Evolutionary conservation across 768 basidiomycete species (phyloP), one percentile per base, ranked within the genome.

Genomic region (Mycena albidolilacea): DNA sequence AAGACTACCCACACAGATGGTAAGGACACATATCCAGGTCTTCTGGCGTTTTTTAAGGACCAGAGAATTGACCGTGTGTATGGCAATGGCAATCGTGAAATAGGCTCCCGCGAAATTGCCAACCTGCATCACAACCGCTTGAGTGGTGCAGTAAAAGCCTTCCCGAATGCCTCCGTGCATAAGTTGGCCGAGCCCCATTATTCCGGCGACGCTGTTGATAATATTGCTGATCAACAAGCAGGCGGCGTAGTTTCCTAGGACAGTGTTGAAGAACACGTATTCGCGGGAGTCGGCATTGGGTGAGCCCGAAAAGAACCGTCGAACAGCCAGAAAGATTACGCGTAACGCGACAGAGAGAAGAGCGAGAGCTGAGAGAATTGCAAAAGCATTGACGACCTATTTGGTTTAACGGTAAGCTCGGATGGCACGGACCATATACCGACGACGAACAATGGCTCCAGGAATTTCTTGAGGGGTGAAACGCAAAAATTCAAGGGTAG

Each of bases 11-110:
- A 88, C 52, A 15, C 76, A 62, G 23, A 89, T 86, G 11, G 83
- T 79, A 4, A 80, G 78, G 2, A 81, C 78, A 70, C 86, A 89
- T 39, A 89, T 81, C 79, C 89, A 84, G 15, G 80, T 77, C 9
- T 90, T 87, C 71, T 90, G 89, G 44, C 87, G 87, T 71, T 84
- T 84, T 55, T 85, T 86, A 66, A 94, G 82, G 15, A 91, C 90
- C 48, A 94, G 84, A 17, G 92, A 89, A 74, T 85, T 87, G 84
- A 93, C 92, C 0, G 90, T 90, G 79, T 95, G 93, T 11, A 93
- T 76, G 0, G 90, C 90, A 75, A 93, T 91, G 7, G 86, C 84
- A 11, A 87, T 84, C 3, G 89, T 91, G 80, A 94, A 95, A 81
- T 88, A 93, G 19, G 89, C 89, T 17, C 85, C 86, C 2, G 88